Percentiles rank a stretch among this genome's conserved stretches.
Conservation (phyloP, 495 filamentous ascomycete species). For the Penicillium chermesinum region DNA sequence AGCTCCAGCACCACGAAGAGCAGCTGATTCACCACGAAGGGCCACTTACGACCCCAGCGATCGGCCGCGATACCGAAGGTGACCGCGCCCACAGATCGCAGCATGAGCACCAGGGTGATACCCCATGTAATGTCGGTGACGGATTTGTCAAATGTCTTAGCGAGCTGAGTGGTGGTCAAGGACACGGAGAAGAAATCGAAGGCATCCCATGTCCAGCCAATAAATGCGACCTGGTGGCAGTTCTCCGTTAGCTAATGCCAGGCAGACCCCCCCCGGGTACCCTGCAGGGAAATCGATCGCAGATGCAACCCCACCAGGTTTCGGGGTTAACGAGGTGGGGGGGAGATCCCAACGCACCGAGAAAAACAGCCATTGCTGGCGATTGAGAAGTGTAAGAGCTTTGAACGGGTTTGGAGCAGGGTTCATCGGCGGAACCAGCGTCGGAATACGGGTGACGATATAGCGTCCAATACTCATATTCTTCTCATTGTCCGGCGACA, state of each 20-base stretch:
- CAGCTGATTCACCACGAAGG: constrained; percentile 76
- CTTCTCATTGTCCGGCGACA: constrained; percentile 28
- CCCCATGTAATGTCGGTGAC: constrained; percentile 85
- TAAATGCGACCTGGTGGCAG: constrained; percentile 45
- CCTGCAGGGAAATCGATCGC: too few species aligned
- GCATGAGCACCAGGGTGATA: constrained; percentile 80
- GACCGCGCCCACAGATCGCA: constrained; percentile 83
- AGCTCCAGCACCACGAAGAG: constrained; percentile 78
- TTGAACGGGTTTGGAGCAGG: constrained; percentile 75
- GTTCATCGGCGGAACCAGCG: constrained; percentile 70
- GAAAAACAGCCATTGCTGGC: constrained; percentile 84
- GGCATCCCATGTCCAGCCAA: constrained; percentile 79
- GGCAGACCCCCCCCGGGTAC: background rate
- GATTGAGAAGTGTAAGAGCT: constrained; percentile 61
- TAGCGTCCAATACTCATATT: constrained; percentile 58
- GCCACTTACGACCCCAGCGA: constrained; percentile 84
- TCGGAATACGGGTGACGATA: constrained; percentile 62
- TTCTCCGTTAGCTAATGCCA: background rate
- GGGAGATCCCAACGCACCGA: too few species aligned
- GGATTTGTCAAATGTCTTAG: constrained; percentile 57
- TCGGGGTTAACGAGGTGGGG: too few species aligned
- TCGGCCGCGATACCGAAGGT: constrained; percentile 82
- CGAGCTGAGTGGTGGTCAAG: constrained; percentile 63
- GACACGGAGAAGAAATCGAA: constrained; percentile 93
- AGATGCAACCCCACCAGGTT: too few species aligned